Percentiles rank a stretch among this genome's conserved stretches.
Evolutionary conservation across 2,329 filamentous ascomycete species (phyloP).

Genomic region (Drechslerella dactyloides): DNA sequence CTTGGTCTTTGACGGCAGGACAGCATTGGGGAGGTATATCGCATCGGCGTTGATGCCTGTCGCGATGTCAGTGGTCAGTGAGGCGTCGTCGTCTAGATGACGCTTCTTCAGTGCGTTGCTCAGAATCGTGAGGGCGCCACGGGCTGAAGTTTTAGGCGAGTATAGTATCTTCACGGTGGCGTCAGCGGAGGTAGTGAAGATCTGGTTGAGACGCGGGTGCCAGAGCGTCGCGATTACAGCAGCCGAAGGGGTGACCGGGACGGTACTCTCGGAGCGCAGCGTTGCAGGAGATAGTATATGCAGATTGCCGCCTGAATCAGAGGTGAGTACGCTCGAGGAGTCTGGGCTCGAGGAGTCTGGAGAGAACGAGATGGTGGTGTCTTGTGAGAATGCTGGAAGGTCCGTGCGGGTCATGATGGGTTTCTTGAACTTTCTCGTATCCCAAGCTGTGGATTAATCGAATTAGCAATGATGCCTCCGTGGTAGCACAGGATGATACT

Average conservation of each 20-base stretch:
- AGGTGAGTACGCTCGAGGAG: constrained; percentile 83
- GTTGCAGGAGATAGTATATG: constrained; percentile 95
- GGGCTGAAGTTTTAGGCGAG: constrained; percentile 79
- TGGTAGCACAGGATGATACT: neutral
- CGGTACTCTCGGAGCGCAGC: constrained; percentile 80
- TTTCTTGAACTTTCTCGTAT: constrained; percentile 91
- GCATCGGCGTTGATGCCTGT: constrained; percentile 82
- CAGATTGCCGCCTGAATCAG: constrained; percentile 81
- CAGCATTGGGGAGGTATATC: constrained; percentile 72
- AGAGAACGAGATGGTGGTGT: constrained; percentile 86
- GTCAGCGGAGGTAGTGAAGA: constrained; percentile 90
- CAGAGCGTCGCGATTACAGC: constrained; percentile 84
- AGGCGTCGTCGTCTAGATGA: constrained; percentile 91
- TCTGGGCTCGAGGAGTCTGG: constrained; percentile 81
- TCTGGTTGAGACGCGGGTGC: constrained; percentile 95
- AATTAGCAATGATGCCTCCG: constrained; percentile 11
- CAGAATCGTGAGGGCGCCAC: constrained; percentile 87
- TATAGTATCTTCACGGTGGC: constrained; percentile 88
- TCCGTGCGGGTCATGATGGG: constrained; percentile 81
- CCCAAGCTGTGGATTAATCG: constrained; percentile 69
- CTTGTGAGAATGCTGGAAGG: constrained; percentile 78
- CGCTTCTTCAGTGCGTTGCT: constrained; percentile 91
- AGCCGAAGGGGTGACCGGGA: constrained; percentile 83
- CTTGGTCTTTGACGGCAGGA: constrained; percentile 36
- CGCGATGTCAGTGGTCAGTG: constrained; percentile 61